Conservation (phyloP, 2,329 filamentous ascomycete species). For the Huntiella moniliformis region DNA sequence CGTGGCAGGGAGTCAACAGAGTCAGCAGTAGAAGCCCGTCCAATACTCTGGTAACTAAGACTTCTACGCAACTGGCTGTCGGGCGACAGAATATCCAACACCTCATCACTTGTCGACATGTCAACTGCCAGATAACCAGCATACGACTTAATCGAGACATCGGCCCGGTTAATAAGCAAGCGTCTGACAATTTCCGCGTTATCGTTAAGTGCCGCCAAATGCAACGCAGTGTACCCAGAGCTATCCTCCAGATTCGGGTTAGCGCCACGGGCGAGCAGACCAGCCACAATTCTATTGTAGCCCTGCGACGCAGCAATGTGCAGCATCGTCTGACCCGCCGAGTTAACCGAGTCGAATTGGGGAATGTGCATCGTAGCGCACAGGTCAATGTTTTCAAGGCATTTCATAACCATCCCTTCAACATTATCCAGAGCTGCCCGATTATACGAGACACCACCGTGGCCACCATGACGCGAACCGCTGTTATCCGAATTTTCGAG, state of each 20-base stretch:
- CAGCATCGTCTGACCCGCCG: conserved; percentile 62
- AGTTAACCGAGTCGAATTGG: conserved; percentile 43
- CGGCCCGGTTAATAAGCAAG: conserved; percentile 54
- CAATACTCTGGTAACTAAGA: conserved; percentile 8
- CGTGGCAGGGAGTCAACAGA: conserved; percentile 9
- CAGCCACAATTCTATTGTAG: conserved; percentile 56
- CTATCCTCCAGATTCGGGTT: conserved; percentile 57
- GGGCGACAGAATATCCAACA: conserved; percentile 9
- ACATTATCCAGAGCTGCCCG: conserved; percentile 29
- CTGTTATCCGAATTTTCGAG: conserved; percentile 10
- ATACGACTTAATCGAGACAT: conserved; percentile 38
- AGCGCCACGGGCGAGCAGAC: conserved; percentile 58
- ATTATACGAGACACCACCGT: conserved; percentile 24
- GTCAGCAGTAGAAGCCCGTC: conserved; percentile 4
- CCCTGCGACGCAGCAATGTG: conserved; percentile 62
- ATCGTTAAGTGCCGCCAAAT: conserved; percentile 60
- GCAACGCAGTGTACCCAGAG: conserved; percentile 64
- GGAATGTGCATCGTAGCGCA: conserved; percentile 53
- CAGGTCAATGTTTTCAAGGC: conserved; percentile 61
- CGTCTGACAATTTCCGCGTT: conserved; percentile 59
- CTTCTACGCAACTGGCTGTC: conserved; percentile 11
- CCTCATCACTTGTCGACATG: conserved; percentile 2
- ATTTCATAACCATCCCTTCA: conserved; percentile 50
- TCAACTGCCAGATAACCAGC: conserved; percentile 8
- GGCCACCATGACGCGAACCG: conserved; percentile 18